phyloP scores from a whole-genome alignment of 345 rosid species.

The Combretum micranthum region DNA sequence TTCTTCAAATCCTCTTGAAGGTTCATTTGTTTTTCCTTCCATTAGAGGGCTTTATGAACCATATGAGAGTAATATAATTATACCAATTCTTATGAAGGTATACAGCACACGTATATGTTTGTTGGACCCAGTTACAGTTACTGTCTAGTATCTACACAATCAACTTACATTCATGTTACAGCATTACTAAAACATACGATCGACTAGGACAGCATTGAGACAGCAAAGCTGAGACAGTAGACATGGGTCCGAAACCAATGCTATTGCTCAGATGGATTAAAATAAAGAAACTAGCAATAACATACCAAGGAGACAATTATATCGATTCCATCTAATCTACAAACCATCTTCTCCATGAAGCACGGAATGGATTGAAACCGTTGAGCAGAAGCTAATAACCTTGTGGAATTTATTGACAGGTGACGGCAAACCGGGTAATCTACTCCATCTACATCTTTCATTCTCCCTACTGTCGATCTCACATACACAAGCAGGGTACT shows the following conservation, averaged over 20 bases:
- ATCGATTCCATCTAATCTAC: conserved; percentile 7
- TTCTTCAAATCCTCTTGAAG: no score
- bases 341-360: conserved; percentile 21
- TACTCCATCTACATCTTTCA: conserved; percentile 57
- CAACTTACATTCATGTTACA: neutral
- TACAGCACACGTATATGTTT: no score
- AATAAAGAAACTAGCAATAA: neutral
- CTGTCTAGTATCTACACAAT: no score
- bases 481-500: conserved; percentile 83
- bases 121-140: no score
- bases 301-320: conserved; percentile 3
- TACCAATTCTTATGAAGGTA: no score
- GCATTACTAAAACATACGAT: no score
- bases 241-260: no score
- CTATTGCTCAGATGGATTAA: neutral
- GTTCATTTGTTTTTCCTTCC: no score
- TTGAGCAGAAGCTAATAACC: conserved; percentile 71
- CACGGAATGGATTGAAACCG: conserved; percentile 35
- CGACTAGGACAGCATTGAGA: no score
- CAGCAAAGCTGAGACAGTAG: no score
- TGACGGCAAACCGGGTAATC: conserved; percentile 59
- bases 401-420: conserved; percentile 84
- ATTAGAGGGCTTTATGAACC: no score
- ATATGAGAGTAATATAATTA: no score
- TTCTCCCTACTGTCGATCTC: conserved; percentile 33